Evolutionary conservation across 2,329 filamentous ascomycete genomes (phyloP), one percentile per base, ranked within the genome.

Genomic region (Cladorrhinum sp.): DNA sequence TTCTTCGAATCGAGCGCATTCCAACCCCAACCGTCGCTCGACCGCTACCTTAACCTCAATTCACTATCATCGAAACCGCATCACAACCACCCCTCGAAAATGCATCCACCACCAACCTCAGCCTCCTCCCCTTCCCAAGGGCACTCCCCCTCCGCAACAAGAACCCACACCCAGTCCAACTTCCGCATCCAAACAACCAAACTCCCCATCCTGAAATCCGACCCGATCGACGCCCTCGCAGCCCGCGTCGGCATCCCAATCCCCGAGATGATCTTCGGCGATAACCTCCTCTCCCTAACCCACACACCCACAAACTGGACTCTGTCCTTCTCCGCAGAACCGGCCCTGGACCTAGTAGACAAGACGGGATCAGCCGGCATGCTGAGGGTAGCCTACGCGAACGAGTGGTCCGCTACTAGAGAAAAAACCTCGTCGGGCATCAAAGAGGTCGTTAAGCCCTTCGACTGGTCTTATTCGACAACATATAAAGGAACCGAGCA

Each of bases 241-340:
- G 81, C 82, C 60, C 86, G 84, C 64, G 82, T 99, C 58, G 87
- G 88, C 28, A 97, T 99, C 72, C 87, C 94, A 18, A 86, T 94
- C 46, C 95, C 95, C 8, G 95, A 99, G 79, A 99, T 99, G 95
- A 99, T 99, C 66, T 99, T 99, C 73, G 95, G 95, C 64, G 93
- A 99, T 79, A 99, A 99, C 75, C 79, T 89, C 61, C 87, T 96
- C 46, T 78, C 85, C 6, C 82, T 99, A 62, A 80, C 86, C 57
- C 92, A 98, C 77, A 64, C 78, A n/a, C 81, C 83, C 20, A 86
- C 83, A n/a, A 85, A 86, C 50, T 99, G 92, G 92, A 79, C 80
- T 50, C 80, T 98, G 64, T 78, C 82, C 57, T 99, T 98, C 80
- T 89, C 89, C 73, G 90, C 95, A 21, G 90, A 87, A 68, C 91